Percentiles rank a stretch among this genome's conserved stretches.
phyloP scores from a whole-genome alignment of 345 rosid species.

The Pistacia vera region DNA sequence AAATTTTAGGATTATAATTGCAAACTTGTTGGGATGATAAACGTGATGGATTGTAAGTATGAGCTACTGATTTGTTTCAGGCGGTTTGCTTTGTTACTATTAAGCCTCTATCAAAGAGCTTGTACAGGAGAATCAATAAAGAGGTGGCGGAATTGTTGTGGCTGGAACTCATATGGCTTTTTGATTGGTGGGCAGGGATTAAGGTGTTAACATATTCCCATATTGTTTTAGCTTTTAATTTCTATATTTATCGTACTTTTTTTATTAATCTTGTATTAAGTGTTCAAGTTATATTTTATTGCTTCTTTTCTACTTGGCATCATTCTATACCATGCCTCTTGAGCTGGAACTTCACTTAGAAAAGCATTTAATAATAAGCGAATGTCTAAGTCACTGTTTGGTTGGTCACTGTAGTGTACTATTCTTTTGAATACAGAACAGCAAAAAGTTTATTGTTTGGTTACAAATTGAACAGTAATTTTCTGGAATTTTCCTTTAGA shows the following conservation, averaged over 20 bases:
- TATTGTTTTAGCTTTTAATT: constrained; percentile 10
- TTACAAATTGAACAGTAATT: too few species aligned
- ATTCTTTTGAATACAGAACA: neutral
- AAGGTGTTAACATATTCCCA: constrained; percentile 49
- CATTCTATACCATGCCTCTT: neutral
- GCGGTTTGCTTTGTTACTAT: constrained; percentile 71
- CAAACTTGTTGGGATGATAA: neutral
- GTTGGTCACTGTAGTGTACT: neutral
- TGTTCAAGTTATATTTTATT: neutral
- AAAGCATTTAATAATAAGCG: neutral
- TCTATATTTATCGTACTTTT: neutral
- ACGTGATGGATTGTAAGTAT: neutral
- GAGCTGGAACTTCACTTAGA: neutral
- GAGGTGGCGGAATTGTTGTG: constrained; percentile 79
- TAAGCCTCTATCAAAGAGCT: constrained; percentile 77
- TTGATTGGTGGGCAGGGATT: constrained; percentile 97
- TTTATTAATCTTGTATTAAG: neutral
- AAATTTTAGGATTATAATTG: neutral
- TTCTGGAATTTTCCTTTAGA: neutral
- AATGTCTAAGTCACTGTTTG: neutral
- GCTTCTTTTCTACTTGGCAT: neutral
- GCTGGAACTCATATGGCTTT: constrained; percentile 90
- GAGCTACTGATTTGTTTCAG: constrained; percentile 41
- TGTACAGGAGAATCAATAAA: constrained; percentile 73
- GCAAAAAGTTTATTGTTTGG: neutral